Base-by-base conservation (phyloP, 2,329 filamentous ascomycete species). In the Pseudogymnoascus sp. region DNA sequence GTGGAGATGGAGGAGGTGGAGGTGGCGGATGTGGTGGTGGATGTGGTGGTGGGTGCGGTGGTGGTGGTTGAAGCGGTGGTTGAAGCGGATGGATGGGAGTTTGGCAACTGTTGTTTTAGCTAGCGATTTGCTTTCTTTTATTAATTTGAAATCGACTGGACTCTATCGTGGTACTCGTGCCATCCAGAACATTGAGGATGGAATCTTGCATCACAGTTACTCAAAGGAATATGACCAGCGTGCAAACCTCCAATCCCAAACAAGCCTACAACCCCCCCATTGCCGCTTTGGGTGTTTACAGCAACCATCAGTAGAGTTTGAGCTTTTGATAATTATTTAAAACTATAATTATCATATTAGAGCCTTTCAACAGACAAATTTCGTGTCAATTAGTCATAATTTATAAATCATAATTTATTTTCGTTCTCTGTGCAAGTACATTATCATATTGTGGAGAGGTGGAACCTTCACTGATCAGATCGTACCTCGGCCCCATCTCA, bases 1-100 rank as follows among this genome's bases (percentile, higher is more conserved):
- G 69, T n/a, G 68, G 70, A 14, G 68, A 71, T 5, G 65, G 70
- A 0, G 63, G 66, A 1, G 63, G 69, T 8, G 67, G 72, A 16
- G 66, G 69, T 39, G 67, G 60, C 30, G 62, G 62, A 4, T 58
- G 63, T 25, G 63, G 65, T 25, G 61, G 60, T 9, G 61, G 58
- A 2, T 66, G 68, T 3, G 66, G 68, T 9, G 64, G 66, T 41
- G 65, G 66, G 11, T 62, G 59, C 33, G 62, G 63, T 19, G 28
- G 58, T 19, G 38, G 45, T 52, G 45, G 45, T 52, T 52, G 45
- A 52, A 52, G 8, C 16, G 14, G 23, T 49, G 42, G 22, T 49
- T 49, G 38, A 39, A 39, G 6, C 8, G 36, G 36, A 42, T 30
- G 45, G 12, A 6, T 49, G 11, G 22, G 42, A 14, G 45, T 30